Evolutionary conservation across 495 filamentous ascomycete species (phyloP).

Genomic region (Friedmanniomyces simplex): DNA sequence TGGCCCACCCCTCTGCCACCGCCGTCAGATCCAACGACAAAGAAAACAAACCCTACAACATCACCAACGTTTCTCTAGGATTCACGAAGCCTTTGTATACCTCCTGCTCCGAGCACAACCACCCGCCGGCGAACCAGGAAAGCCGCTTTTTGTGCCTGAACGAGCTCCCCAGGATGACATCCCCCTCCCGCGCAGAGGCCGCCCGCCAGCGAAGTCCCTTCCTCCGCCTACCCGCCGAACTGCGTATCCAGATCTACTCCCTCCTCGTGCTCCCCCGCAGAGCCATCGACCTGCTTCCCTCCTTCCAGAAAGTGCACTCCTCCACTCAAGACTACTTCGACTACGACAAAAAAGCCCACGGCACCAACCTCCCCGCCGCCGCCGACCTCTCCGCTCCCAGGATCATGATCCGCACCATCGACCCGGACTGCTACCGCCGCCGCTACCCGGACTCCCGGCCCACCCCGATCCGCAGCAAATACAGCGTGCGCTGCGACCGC

Average conservation of each 20-base stretch:
- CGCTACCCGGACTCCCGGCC: neutral
- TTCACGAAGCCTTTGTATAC: slow-evolving; percentile 9
- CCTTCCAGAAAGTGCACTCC: slow-evolving; percentile 2
- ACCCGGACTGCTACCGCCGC: slow-evolving; percentile 14
- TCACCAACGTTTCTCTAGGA: neutral
- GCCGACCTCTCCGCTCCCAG: slow-evolving; percentile 7
- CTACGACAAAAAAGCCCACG: slow-evolving; percentile 16
- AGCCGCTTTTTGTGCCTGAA: slow-evolving; percentile 8
- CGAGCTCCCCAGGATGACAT: slow-evolving; percentile 13
- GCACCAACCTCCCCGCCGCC: slow-evolving; percentile 1
- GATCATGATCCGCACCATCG: slow-evolving; percentile 24
- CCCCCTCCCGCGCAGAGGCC: neutral
- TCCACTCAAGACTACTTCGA: slow-evolving; percentile 20
- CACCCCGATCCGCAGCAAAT: slow-evolving; percentile 3
- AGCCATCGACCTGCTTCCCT: slow-evolving; percentile 7
- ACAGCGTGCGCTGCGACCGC: slow-evolving; percentile 22
- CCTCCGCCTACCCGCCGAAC: slow-evolving; percentile 35
- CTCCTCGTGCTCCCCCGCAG: slow-evolving; percentile 27
- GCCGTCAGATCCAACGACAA: neutral
- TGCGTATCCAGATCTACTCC: slow-evolving; percentile 37
- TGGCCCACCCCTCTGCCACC: neutral
- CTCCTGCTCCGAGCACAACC: slow-evolving; percentile 8
- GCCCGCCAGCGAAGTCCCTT: slow-evolving; percentile 16
- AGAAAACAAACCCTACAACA: neutral
- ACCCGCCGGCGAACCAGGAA: neutral